Evolutionary conservation across 768 basidiomycete genomes (phyloP), one percentile per base, ranked within the genome.

Genomic region (Gloeophyllum trabeum): DNA sequence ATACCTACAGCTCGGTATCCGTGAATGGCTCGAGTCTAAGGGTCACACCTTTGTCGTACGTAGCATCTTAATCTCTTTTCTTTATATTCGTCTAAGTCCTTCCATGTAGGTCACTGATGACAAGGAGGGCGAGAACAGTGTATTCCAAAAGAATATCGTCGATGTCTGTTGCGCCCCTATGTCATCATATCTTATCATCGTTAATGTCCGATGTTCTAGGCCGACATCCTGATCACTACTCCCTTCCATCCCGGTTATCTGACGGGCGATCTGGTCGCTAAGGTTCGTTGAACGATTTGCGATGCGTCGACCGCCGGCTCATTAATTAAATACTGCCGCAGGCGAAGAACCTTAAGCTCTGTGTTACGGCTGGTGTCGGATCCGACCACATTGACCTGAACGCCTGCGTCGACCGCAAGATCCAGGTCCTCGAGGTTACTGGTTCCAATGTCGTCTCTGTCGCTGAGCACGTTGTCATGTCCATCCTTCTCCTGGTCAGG

Each of bases 361-460:
- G 84, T 54, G 73, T 93, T 54, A 96, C 91, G 19, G 91, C 90
- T 45, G 88, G 87, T 59, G 88, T 91, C 37, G 87, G 89, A 7
- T 88, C 84, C 16, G 91, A 92, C 63, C 88, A 86, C 65, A 77
- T 91, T 48, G 90, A 93, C 57, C 73, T 94, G 46, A 81, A 92
- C 59, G 84, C 88, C 18, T 83, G 87, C 20, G 89, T 87, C 49
- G 77, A 88, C 56, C 67, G 75, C 51, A 70, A 70, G 45, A 78
- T 92, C 51, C 81, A 88, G 56, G 90, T 89, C 19, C 66, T 85
- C 45, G 88, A 90, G 60, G 84, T 92, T 26, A 81, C 88, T 23
- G 90, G 90, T 26, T 88, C 84, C 19, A 93, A 91, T 54, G 90
- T 92, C 41, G 81, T 82, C 40, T 90, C 86, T 7, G 91, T 93